Evolutionary conservation across 345 rosid genomes (phyloP).

Genomic region (Acer campestre): DNA sequence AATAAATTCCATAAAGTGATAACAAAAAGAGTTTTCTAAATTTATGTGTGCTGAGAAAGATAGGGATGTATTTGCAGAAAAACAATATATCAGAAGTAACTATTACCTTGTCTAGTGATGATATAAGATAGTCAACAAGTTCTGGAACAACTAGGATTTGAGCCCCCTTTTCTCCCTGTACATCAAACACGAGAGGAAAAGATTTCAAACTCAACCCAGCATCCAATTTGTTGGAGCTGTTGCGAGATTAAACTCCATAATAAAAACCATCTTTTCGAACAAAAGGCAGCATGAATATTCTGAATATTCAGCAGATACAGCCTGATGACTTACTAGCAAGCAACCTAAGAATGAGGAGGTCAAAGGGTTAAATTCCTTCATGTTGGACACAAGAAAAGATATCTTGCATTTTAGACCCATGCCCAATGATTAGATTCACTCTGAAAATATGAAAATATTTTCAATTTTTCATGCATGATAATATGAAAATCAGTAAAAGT

Average conservation of each 20-base stretch:
- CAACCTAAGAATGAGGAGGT: neutral
- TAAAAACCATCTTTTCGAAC: neutral
- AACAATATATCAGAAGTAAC: slow-evolving; percentile 13
- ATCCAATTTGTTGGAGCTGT: neutral
- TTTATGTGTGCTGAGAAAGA: neutral
- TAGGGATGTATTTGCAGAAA: neutral
- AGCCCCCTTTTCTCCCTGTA: slow-evolving; percentile 86
- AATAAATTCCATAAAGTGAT: neutral
- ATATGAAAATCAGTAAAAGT: neutral
- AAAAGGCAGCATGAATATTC: slow-evolving; percentile 3
- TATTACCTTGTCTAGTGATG: slow-evolving; percentile 78
- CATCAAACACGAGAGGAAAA: slow-evolving; percentile 16
- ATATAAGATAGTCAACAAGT: slow-evolving; percentile 72
- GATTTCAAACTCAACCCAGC: neutral
- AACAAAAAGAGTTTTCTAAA: neutral
- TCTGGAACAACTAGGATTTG: slow-evolving; percentile 85
- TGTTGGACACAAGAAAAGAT: neutral
- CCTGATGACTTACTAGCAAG: neutral
- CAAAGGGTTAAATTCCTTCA: neutral
- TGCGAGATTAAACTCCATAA: neutral
- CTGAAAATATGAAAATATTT: no score
- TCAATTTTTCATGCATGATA: no score
- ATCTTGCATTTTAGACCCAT: neutral
- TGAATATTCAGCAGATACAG: neutral
- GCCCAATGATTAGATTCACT: neutral